Conservation (phyloP, 176 grass and related monocot species). For the Ananas comosus region DNA sequence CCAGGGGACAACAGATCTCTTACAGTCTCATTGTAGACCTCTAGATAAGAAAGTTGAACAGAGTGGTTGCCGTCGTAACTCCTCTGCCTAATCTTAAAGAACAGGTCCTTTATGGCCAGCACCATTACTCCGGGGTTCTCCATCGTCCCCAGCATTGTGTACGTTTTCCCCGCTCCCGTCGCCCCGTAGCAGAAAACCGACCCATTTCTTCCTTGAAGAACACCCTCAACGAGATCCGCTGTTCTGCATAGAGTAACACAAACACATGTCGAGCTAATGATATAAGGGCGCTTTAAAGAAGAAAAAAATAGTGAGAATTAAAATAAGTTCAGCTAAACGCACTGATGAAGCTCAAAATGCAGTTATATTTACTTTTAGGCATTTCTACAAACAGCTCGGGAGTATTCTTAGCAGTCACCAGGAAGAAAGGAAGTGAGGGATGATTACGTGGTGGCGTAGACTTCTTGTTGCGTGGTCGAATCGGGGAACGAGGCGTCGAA, state of each 20-base stretch:
- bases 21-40: conserved; percentile 97
- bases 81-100: conserved; percentile 71
- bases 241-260: conserved; percentile 47
- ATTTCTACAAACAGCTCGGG: neutral
- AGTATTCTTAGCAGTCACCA: neutral
- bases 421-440: neutral
- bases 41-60: conserved; percentile 77
- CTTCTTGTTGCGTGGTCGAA: conserved; percentile 58
- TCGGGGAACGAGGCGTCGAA: conserved; percentile 86
- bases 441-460: conserved; percentile 68
- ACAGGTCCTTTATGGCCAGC: conserved; percentile 90
- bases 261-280: neutral
- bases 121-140: conserved; percentile 92
- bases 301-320: neutral
- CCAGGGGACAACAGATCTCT: conserved; percentile 89
- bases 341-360: too few relatives aligned
- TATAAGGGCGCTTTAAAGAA: neutral
- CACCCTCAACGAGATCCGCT: conserved; percentile 74
- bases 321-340: too few relatives aligned
- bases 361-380: neutral
- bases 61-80: conserved; percentile 61
- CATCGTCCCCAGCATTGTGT: conserved; percentile 84
- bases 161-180: conserved; percentile 95
- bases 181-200: conserved; percentile 98
- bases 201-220: conserved; percentile 85